Evolutionary conservation across 2,329 filamentous ascomycete genomes (phyloP).

Genomic region (Xylaria sp.): DNA sequence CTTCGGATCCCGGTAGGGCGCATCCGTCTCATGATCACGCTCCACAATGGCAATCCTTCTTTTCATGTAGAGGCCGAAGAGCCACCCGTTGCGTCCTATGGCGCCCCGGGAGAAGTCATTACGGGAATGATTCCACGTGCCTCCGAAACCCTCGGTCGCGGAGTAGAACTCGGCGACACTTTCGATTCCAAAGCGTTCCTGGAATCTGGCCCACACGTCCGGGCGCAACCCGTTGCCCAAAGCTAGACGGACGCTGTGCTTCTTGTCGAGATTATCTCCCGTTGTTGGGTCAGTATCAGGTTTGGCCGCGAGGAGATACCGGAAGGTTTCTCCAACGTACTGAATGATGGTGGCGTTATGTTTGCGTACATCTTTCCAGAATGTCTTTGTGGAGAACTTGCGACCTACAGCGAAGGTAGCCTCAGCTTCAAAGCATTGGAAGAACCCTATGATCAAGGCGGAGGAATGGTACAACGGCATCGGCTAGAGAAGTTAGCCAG

Average conservation of each 20-base stretch:
- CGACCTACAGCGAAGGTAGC: conserved; percentile 77
- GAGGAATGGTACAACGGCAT: conserved; percentile 94
- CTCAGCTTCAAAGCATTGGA: conserved; percentile 68
- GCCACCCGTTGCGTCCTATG: conserved; percentile 76
- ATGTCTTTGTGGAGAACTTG: conserved; percentile 80
- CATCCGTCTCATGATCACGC: conserved; percentile 77
- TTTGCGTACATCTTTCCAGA: conserved; percentile 80
- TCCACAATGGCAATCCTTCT: conserved; percentile 68
- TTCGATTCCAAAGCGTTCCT: conserved; percentile 80
- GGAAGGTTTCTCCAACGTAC: conserved; percentile 88
- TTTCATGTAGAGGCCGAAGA: conserved; percentile 67
- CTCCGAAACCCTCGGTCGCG: conserved; percentile 77
- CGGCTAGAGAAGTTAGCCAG: conserved; percentile 60
- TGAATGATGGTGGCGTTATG: conserved; percentile 80
- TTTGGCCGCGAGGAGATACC: conserved; percentile 79
- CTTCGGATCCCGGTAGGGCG: conserved; percentile 72
- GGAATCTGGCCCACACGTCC: conserved; percentile 87
- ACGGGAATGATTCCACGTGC: conserved; percentile 76
- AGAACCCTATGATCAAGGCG: conserved; percentile 76
- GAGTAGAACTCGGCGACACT: conserved; percentile 85
- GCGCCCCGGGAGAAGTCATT: conserved; percentile 82
- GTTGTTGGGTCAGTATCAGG: conserved; percentile 70
- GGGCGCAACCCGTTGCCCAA: conserved; percentile 89
- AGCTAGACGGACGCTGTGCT: conserved; percentile 77
- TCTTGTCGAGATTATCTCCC: conserved; percentile 75